Percentiles rank a stretch among this genome's conserved stretches.
phyloP scores from a whole-genome alignment of 768 basidiomycete genomes.

The Podaxis pistillaris region DNA sequence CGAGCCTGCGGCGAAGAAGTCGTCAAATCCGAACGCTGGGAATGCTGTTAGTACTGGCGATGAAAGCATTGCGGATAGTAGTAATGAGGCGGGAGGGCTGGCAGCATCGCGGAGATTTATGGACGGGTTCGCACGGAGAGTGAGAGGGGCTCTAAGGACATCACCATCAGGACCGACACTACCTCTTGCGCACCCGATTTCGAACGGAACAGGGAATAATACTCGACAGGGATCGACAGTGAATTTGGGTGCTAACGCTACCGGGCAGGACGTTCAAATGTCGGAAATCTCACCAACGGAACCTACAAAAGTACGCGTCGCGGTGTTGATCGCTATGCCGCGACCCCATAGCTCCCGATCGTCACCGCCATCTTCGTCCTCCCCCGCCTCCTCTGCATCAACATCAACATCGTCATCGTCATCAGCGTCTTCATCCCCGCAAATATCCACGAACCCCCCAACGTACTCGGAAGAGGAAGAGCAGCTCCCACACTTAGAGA shows the following conservation, averaged over 20 bases:
- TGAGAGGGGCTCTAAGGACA: neutral
- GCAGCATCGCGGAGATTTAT: neutral
- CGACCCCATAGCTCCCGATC: conserved; percentile 11
- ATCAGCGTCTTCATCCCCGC: conserved; percentile 7
- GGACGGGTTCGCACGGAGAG: neutral
- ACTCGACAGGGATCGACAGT: conserved; percentile 1
- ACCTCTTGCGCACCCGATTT: neutral
- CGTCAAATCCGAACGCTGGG: neutral
- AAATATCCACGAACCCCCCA: neutral
- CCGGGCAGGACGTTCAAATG: conserved; percentile 5
- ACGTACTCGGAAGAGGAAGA: conserved; percentile 19
- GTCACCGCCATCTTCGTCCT: neutral
- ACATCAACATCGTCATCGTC: conserved; percentile 6
- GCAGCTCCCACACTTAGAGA: conserved; percentile 25
- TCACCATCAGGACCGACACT: neutral
- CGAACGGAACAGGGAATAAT: neutral
- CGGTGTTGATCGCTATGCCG: conserved; percentile 48
- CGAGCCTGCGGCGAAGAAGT: neutral
- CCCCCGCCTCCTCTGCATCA: conserved; percentile 13
- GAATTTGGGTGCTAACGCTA: conserved; percentile 1
- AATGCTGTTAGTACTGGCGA: neutral
- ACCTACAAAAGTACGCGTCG: conserved; percentile 29
- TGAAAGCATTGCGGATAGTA: neutral
- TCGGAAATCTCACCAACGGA: conserved; percentile 1
- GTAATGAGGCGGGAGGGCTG: neutral